These are phyloP conservation scores for Pythium scleroteichum DNA, from an alignment of 352 stramenopile genomes.

Conservation along the genomic window DNA sequence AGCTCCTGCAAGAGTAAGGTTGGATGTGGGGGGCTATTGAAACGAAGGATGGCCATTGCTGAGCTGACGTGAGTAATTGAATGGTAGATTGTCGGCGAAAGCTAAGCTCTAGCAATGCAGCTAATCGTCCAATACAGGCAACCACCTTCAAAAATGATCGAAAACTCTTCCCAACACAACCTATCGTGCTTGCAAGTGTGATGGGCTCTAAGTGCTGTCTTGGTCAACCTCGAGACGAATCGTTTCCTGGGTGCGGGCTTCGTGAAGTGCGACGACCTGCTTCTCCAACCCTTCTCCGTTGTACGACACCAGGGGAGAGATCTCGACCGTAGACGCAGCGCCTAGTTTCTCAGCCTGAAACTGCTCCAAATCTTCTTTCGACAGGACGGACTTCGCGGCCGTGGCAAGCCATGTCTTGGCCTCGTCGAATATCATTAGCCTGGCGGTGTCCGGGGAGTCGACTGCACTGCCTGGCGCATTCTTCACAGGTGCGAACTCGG, in stretches of 20 bases:
- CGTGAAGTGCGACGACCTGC: conserved; percentile 31
- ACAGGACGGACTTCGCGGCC: conserved; percentile 40
- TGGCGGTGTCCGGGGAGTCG: conserved; percentile 88
- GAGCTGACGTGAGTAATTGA: not conserved
- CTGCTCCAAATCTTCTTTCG: conserved; percentile 25
- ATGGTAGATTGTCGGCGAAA: conserved; percentile 7
- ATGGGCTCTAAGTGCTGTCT: conserved; percentile 24
- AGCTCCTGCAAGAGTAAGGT: conserved; percentile 66
- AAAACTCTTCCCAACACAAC: not conserved
- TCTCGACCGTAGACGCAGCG: conserved; percentile 50
- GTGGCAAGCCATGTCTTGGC: conserved; percentile 61
- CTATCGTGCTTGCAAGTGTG: not conserved
- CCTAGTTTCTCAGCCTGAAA: conserved; percentile 44
- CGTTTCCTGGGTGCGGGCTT: conserved; percentile 26
- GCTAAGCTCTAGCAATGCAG: conserved; percentile 15
- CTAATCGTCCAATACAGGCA: not conserved
- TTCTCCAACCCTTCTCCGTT: conserved; percentile 76
- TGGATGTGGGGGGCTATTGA: no score
- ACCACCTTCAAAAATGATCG: not conserved
- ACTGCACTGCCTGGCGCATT: conserved; percentile 73
- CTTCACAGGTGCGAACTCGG: conserved; percentile 94
- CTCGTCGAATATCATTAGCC: conserved; percentile 71
- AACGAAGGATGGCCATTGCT: no score
- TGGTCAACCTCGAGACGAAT: conserved; percentile 44
- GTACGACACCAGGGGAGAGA: conserved; percentile 88